Conservation (phyloP, 164 flowering plant genomes). For the Brasenia schreberi region DNA sequence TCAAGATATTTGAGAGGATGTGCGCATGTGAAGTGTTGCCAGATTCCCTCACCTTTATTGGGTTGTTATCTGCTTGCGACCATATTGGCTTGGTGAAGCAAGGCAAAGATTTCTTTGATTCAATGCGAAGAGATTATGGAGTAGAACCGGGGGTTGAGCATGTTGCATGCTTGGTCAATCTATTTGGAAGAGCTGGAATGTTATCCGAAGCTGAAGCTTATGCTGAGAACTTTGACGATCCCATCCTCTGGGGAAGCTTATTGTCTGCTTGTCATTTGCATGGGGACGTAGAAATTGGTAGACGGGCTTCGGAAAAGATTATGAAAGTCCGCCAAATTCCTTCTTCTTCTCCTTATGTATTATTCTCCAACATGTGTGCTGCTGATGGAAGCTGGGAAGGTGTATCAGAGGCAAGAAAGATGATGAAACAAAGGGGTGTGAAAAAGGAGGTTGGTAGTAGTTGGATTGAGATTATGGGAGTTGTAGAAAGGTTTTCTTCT, state of each 20-base stretch:
- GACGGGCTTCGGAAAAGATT: constrained; percentile 30
- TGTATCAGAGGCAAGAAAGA: constrained; percentile 48
- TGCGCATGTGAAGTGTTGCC: neutral
- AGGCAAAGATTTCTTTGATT: neutral
- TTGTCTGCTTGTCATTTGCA: constrained; percentile 59
- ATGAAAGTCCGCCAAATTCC: constrained; percentile 13
- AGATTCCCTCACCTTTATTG: neutral
- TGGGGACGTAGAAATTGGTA: constrained; percentile 34
- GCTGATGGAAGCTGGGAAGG: constrained; percentile 43
- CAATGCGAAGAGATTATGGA: neutral
- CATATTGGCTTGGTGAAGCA: neutral
- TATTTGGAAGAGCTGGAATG: constrained; percentile 63
- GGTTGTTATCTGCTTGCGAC: neutral
- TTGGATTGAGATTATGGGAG: constrained; percentile 41
- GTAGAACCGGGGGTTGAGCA: constrained; percentile 16
- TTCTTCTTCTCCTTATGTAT: constrained; percentile 55
- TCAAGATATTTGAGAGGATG: neutral
- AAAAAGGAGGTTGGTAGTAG: constrained; percentile 58
- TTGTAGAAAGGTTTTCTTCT: constrained; percentile 35
- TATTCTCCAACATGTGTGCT: constrained; percentile 61
- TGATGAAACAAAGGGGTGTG: constrained; percentile 46
- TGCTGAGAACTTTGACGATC: constrained; percentile 24
- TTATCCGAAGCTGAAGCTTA: constrained; percentile 45
- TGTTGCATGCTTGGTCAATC: constrained; percentile 59
- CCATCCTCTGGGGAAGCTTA: constrained; percentile 51